phyloP scores from a whole-genome alignment of 1,284 basidiomycete genomes.

The Cutaneotrichosporon dermatis region DNA sequence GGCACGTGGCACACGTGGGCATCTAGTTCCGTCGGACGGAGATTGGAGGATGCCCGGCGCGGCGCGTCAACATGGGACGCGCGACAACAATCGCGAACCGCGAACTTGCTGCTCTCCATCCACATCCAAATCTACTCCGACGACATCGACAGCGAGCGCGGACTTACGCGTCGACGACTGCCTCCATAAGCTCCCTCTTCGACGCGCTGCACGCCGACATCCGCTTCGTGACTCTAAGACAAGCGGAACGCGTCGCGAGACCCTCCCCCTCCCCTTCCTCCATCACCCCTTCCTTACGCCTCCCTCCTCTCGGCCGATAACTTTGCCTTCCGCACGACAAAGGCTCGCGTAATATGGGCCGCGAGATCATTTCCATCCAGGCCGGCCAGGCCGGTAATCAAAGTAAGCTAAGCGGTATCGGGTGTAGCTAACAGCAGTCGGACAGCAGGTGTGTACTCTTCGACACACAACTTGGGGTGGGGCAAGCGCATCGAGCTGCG shows the following conservation, averaged over 20 bases:
- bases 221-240: too few relatives aligned
- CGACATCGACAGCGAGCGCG: background rate
- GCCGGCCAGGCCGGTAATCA: slow-evolving; percentile 96
- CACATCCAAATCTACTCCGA: background rate
- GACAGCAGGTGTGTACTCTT: slow-evolving; percentile 15
- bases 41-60: background rate
- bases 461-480: too few relatives aligned
- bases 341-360: slow-evolving; percentile 36
- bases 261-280: background rate
- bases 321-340: background rate
- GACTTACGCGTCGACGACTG: too few relatives aligned
- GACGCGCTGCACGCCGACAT: too few relatives aligned
- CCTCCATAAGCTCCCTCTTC: too few relatives aligned
- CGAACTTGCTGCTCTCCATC: background rate
- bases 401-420: slow-evolving; percentile 55
- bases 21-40: slow-evolving; percentile 3
- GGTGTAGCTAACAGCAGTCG: slow-evolving; percentile 14
- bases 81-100: background rate
- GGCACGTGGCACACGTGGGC: background rate
- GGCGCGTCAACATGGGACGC: background rate
- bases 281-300: background rate
- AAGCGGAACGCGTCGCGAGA: too few relatives aligned
- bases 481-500: too few relatives aligned
- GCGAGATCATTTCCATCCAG: slow-evolving; percentile 51
- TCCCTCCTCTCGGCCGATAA: background rate